Evolutionary conservation across 805 yeast genomes (phyloP), one percentile per base, ranked within the genome.

Genomic region (Teunomyces stri): DNA sequence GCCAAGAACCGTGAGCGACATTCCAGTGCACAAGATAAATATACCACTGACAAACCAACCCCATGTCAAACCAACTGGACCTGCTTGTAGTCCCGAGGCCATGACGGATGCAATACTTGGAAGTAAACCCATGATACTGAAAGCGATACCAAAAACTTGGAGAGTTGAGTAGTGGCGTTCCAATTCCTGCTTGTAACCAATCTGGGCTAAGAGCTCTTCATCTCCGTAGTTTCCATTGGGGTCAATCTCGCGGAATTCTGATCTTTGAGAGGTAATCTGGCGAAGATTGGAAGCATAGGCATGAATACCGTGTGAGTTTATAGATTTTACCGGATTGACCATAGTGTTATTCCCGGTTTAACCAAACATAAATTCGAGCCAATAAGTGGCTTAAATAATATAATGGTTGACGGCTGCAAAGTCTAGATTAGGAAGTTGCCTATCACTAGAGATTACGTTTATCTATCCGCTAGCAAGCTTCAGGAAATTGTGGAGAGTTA

Each of bases 131-230:
- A 85, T 84, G 59, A 85, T 83, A 15, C 84, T 76, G 58, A 82
- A 84, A 3, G 89, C 86, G 47, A 84, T 80, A 47, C 87, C 88
- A 59, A 85, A 85, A 18, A 83, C 82, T 61, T 82, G 86, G 37
- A 81, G 49, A 1, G 85, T 78, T 2, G 83, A 71, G 57, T 82
- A 85, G 33, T 75, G 74, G 61, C 91, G 76, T 40, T 72, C 72
- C 43, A 85, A 67, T 57, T 85, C 90, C 58, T 83, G 85, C 58
- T 82, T 82, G 62, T 85, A 85, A 6, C 91, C 91, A 46, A 85
- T 78, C 51, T 81, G 80, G 13, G 73, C 76, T 48, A 78, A 64
- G 41, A 72, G 61, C 35, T 68, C 69, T 55, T 51, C 69, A 65
- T 42, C 62, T 16, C 43, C 49, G 18, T 31, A 44, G 6, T 50